Evolutionary conservation across 2,329 filamentous ascomycete species (phyloP), one percentile per base, ranked within the genome.

Genomic region (Penicillium sp.): DNA sequence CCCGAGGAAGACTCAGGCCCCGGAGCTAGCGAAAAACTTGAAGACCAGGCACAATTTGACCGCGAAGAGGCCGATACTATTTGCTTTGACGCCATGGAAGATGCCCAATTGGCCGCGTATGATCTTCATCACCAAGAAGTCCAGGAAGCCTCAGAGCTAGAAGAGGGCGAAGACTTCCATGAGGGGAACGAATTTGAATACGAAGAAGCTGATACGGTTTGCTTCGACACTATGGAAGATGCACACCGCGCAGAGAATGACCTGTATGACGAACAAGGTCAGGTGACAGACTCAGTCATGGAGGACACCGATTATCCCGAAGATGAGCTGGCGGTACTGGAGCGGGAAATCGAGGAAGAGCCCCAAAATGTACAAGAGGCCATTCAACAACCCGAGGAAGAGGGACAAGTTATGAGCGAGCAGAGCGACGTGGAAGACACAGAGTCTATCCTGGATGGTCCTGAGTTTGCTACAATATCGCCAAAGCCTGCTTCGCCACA

Each of bases 201-300:
- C 1, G 61, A 67, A 2, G 63, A 70, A 17, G 57, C 55, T 33
- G 65, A 58, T 25, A 65, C 65, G 6, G 23, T 66, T 25, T 67
- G 65, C 51, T 66, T 67, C 23, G 62, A 64, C 23, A 58, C 52
- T 1, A 60, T 63, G 57, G 68, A 68, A 54, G 59, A 62, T 10
- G 47, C 48, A 19, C 13, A 53, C 31, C 23, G 17, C 15, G 38
- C 40, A 10, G 27, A 33, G 6, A 35, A 41, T 45, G 47, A 46
- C 9, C 5, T 45, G n/a, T 6, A 23, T 15, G 15, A 52, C 1
- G 38, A 37, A 38, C 17, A 19, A 7, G 17, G 10, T 21, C 29
- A 40, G 15, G 13, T 17, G n/a, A 13, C 19, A 37, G 47, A 46
- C 19, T 42, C 25, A 13, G 47, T 7, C 9, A 45, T 42, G 23